A percentile compares a stretch with the other conserved stretches of the same genome.
These are phyloP conservation scores for Mercurialis annua DNA, from an alignment of 345 rosid genomes.

Conservation along the genomic window DNA sequence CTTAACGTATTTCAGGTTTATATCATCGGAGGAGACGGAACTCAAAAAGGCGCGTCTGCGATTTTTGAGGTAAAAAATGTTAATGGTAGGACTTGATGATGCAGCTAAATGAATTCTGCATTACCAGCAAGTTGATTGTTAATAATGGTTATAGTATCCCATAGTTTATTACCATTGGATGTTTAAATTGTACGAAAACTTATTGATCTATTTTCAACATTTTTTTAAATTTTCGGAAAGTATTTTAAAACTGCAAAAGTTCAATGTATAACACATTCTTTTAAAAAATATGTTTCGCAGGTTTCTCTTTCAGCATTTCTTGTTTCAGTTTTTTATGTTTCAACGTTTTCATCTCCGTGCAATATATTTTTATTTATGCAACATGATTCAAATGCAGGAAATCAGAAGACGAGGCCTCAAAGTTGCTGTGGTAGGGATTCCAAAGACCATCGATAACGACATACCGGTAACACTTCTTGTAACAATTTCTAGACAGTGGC, in stretches of 20 bases:
- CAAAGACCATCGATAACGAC: conserved; percentile 77
- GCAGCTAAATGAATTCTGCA: not conserved
- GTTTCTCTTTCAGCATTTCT: too few relatives aligned
- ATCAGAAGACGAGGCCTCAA: conserved; percentile 60
- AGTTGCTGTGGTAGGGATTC: conserved; percentile 77
- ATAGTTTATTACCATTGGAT: not conserved
- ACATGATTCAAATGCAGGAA: conserved; percentile 37
- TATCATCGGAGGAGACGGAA: conserved; percentile 85
- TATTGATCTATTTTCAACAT: too few relatives aligned
- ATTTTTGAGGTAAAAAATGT: conserved; percentile 58
- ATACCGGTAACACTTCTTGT: conserved; percentile 44
- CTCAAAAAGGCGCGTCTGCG: conserved; percentile 64
- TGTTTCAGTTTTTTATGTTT: too few relatives aligned
- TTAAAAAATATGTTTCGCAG: too few relatives aligned
- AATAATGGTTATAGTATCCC: not conserved
- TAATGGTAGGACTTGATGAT: not conserved
- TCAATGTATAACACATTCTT: too few relatives aligned
- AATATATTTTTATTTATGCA: not conserved
- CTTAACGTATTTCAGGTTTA: conserved; percentile 42
- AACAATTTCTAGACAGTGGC: not conserved
- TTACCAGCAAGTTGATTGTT: not conserved
- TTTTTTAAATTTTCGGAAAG: too few relatives aligned
- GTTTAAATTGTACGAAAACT: too few relatives aligned
- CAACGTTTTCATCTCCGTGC: too few relatives aligned
- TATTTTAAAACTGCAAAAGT: too few relatives aligned